Percentiles rank a stretch among this genome's conserved stretches.
These are phyloP conservation scores for Mrakia blollopis DNA, from an alignment of 768 basidiomycete genomes.

Conservation along the genomic window DNA sequence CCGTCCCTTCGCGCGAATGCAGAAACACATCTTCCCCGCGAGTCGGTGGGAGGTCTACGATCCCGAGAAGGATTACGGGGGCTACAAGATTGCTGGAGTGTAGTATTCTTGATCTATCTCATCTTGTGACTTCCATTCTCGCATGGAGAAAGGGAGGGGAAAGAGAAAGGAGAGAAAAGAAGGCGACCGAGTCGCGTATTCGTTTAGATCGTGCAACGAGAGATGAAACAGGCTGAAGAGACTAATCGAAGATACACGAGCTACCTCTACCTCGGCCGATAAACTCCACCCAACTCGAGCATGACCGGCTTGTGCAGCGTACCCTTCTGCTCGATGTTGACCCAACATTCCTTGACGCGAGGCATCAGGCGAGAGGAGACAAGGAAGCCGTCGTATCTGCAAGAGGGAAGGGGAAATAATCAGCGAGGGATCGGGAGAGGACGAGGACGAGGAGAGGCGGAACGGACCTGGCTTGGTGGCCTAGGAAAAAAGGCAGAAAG, in stretches of 20 bases:
- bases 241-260: not conserved
- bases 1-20: no score
- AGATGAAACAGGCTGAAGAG: not conserved
- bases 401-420: no score
- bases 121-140: not conserved
- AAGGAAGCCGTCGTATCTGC: not conserved
- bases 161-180: not conserved
- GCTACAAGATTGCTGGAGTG: constrained; percentile 29
- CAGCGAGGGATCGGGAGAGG: no score
- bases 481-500: no score
- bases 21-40: constrained; percentile 93
- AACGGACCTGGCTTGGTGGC: no score
- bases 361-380: not conserved
- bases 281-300: not conserved
- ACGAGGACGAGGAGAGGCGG: no score
- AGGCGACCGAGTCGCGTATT: not conserved
- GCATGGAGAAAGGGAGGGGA: not conserved
- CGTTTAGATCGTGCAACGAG: not conserved
- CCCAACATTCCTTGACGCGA: not conserved
- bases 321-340: not conserved
- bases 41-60: constrained; percentile 66
- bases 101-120: not conserved
- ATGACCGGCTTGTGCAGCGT: not conserved
- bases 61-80: constrained; percentile 61
- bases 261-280: no score